Conservation (phyloP, 805 yeast genomes). For the Starmerella etchellsii region DNA sequence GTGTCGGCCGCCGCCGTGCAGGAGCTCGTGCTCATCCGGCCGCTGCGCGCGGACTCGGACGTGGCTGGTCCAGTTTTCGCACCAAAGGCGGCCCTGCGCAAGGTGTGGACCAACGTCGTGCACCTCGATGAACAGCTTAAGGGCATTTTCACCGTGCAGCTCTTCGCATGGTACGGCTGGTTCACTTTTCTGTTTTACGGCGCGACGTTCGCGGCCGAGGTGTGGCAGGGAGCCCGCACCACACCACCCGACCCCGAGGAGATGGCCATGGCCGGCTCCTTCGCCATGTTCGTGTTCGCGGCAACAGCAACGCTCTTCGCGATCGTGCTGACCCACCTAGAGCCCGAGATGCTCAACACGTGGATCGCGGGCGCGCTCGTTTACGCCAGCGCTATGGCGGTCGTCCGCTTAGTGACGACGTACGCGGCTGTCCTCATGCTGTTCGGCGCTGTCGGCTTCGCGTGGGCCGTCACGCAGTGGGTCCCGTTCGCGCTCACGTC, state of each 20-base stretch:
- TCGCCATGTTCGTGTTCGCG: slow-evolving; percentile 28
- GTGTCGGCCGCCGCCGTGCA: slow-evolving; percentile 32
- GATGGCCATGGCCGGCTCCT: slow-evolving; percentile 27
- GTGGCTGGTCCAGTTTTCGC: background rate
- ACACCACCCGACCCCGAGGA: slow-evolving; percentile 19
- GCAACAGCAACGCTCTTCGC: slow-evolving; percentile 22
- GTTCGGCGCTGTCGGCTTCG: slow-evolving; percentile 43
- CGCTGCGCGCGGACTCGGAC: slow-evolving; percentile 26
- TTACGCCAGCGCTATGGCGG: slow-evolving; percentile 37
- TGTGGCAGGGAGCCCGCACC: slow-evolving; percentile 32
- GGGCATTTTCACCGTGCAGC: slow-evolving; percentile 42
- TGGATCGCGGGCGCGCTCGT: slow-evolving; percentile 43
- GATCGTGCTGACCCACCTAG: slow-evolving; percentile 12
- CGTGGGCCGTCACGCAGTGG: slow-evolving; percentile 59
- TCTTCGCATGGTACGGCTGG: slow-evolving; percentile 58
- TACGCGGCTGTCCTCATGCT: slow-evolving; percentile 36
- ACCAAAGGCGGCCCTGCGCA: background rate
- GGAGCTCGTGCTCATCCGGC: slow-evolving; percentile 39
- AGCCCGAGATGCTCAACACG: slow-evolving; percentile 19
- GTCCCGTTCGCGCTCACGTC: slow-evolving; percentile 52
- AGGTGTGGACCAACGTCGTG: slow-evolving; percentile 8
- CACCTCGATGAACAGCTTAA: slow-evolving; percentile 39
- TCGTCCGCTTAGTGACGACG: slow-evolving; percentile 35
- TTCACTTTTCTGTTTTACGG: slow-evolving; percentile 55
- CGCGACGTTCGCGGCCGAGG: slow-evolving; percentile 51